Base-by-base conservation (phyloP, 106 monocot genomes). In the Acorus calamus region DNA sequence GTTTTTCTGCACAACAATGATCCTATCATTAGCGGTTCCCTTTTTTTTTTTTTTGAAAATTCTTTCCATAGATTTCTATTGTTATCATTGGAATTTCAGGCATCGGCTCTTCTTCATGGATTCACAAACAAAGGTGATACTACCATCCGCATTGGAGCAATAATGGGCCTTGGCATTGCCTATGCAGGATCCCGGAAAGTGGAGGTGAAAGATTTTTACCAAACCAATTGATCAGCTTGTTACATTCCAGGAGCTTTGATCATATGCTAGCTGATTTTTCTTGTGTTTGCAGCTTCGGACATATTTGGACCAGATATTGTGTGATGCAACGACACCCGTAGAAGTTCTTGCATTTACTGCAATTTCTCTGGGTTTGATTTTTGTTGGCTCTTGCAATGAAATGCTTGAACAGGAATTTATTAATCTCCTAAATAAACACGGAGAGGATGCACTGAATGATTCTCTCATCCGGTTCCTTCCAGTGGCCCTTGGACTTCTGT, bases 181-280 rank as follows among this genome's bases (percentile, higher is more conserved):
- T 98, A 98, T 79, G 96, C 96, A 52, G 96, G 96, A 57, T 87
- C 96, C 52, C 78, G 86, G 47, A 91, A 98, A 70, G 96, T 85
- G 13, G 92, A 98, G 82, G 96, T 96, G 11, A 14, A 59, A 56
- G 9, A 43, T 4, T 59, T 5, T 67, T 52, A 12, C 41, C 43
- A 55, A 7, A 7, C 56, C 47, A 56, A 41, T 53, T 28, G 28
- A 28, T 28, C 28, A 28, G 28, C 28, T 28, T 28, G 28, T 28
- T 28, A 28, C 28, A 28, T 0, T 28, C 28, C 28, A 28, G 28
- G 28, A 28, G 28, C 28, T 49, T 2, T 46, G 6, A 41, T 47
- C 14, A 53, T 46, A 5, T 50, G 62, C 50, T 60, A 10, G 49
- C 48, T 67, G 14, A 67, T 47, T 52, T 28, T 28, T 49, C 9